Base-by-base conservation (phyloP, 768 basidiomycete species). In the Agrocybe pediades region DNA sequence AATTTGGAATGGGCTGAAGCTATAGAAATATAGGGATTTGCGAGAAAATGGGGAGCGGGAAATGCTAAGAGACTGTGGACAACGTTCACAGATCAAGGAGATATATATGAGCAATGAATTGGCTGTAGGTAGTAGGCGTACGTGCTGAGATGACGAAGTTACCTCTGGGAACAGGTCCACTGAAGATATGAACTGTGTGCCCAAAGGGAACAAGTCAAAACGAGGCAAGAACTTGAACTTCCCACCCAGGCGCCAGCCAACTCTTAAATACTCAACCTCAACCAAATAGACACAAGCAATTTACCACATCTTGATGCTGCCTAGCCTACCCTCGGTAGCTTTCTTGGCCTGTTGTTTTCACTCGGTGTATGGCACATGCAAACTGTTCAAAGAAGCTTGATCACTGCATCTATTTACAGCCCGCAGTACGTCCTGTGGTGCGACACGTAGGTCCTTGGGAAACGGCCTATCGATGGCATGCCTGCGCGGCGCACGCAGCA, bases 161-260 rank as follows among this genome's bases (percentile, higher is more conserved):
- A 59, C 62, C 63, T 59, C 53, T 51, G 65, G 62, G 59, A 63
- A 67, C 62, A 65, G 29, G 57, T 62, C 61, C 61, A 63, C 33
- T 36, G 59, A 53, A 40, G 29, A 27, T 33, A 60, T 65, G 63
- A 62, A 62, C 59, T 59, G 57, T 62, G 63, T 62, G 61, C 62
- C 59, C 59, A 16, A 39, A 61, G 59, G 65, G 56, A 62, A 62
- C 62, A 64, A 64, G 50, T 59, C 62, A 59, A 60, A 57, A 52
- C 33, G 29, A 46, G 54, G 56, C 57, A 53, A 58, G 49, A 51
- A 54, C 51, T 58, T 55, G 42, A 45, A 33, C 8, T 41, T 26
- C 46, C 52, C 30, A 24, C 3, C 27, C n/a, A 36, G 29, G 30
- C 30, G 13, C 23, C 39, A 13, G n/a, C 39, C 23, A 8, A 21